These are phyloP conservation scores for Stephania yunnanensis DNA, from an alignment of 164 flowering plant genomes.

Conservation along the genomic window DNA sequence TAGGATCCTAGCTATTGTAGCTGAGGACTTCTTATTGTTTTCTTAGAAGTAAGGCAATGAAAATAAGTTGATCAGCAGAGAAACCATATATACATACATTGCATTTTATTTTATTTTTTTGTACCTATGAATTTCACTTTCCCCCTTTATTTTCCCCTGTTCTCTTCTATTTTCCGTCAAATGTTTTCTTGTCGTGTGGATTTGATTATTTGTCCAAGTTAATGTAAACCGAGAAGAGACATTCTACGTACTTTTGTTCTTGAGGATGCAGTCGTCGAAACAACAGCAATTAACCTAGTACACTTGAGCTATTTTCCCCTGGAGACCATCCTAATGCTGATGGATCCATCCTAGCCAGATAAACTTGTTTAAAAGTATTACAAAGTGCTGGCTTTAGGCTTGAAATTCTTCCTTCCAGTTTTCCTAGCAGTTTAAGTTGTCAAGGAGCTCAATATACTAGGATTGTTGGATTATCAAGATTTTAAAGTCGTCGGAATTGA, in stretches of 20 bases:
- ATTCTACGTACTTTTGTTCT: neutral
- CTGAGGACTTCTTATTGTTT: slow-evolving; percentile 16
- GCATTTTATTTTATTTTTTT: neutral
- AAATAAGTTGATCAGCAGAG: slow-evolving; percentile 19
- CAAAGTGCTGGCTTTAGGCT: neutral
- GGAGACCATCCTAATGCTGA: neutral
- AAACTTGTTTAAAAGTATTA: too few relatives aligned
- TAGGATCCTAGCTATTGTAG: slow-evolving; percentile 14
- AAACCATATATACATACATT: slow-evolving; percentile 9
- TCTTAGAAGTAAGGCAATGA: slow-evolving; percentile 7
- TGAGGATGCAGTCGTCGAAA: neutral
- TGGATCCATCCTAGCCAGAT: neutral
- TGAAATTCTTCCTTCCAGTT: too few relatives aligned
- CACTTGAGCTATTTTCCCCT: neutral
- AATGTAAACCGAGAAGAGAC: neutral
- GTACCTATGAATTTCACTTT: neutral
- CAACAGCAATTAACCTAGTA: neutral
- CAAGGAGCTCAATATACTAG: too few relatives aligned
- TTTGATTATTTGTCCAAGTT: neutral
- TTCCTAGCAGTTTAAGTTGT: too few relatives aligned
- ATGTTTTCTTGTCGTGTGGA: neutral
- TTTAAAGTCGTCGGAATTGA: too few relatives aligned
- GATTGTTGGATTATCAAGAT: too few relatives aligned
- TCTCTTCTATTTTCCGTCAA: neutral
- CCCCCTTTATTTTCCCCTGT: neutral